Evolutionary conservation across 139 green algal species (phyloP).

Genomic region (Pleodorina starrii): DNA sequence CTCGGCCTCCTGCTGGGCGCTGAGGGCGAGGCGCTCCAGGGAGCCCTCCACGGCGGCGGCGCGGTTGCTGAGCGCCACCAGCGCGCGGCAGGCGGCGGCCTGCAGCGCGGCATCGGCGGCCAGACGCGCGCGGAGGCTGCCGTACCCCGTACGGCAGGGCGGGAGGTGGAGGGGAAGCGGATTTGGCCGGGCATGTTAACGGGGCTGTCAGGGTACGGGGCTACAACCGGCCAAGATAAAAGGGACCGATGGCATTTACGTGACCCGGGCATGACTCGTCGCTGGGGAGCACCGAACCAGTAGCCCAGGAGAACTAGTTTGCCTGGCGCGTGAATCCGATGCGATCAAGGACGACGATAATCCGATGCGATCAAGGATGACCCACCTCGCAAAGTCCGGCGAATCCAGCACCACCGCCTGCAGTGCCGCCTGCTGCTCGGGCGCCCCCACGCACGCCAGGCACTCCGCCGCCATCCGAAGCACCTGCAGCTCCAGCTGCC

Average conservation of each 20-base stretch:
- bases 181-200: too few species aligned
- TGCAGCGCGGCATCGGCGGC: not conserved
- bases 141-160: not conserved
- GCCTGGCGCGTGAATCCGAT: too few species aligned
- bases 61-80: slow-evolving; percentile 47
- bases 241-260: too few species aligned
- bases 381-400: not conserved
- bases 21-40: slow-evolving; percentile 14
- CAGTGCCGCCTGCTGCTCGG: slow-evolving; percentile 37
- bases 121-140: not conserved
- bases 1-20: not conserved
- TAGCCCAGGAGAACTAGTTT: too few species aligned
- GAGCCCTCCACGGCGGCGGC: slow-evolving; percentile 25
- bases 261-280: too few species aligned
- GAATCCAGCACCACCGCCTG: not conserved
- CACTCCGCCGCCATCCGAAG: slow-evolving; percentile 28
- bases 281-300: too few species aligned
- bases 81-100: not conserved
- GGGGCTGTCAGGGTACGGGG: too few species aligned
- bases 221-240: too few species aligned
- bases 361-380: too few species aligned
- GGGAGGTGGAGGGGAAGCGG: too few species aligned
- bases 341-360: too few species aligned
- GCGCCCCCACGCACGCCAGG: not conserved
- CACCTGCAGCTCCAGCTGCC: not conserved